These are phyloP conservation scores for Microbotryomycetes sp. DNA, from an alignment of 1,284 basidiomycete genomes.

Conservation along the genomic window DNA sequence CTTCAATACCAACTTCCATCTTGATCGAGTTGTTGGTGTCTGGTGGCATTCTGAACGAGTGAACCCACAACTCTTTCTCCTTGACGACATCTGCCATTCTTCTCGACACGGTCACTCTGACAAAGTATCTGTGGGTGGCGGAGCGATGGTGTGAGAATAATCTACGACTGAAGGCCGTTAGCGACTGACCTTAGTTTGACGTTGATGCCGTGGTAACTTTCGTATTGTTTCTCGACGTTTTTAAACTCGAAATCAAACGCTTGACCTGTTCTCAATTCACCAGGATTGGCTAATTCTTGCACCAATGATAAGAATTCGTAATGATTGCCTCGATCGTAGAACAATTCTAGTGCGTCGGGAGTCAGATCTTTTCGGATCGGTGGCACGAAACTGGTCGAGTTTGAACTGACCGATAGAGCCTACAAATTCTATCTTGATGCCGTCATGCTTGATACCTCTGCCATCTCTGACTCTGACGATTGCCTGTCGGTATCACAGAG, in stretches of 20 bases:
- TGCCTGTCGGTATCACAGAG: slow-evolving; percentile 51
- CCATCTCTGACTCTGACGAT: slow-evolving; percentile 85
- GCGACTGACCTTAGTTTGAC: slow-evolving; percentile 74
- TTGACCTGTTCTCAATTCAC: slow-evolving; percentile 90
- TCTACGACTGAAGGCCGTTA: background rate
- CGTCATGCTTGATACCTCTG: slow-evolving; percentile 90
- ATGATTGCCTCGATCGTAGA: slow-evolving; percentile 94
- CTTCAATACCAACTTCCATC: slow-evolving; percentile 99
- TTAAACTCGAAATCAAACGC: slow-evolving; percentile 96
- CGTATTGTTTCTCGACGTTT: slow-evolving; percentile 98
- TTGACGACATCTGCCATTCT: slow-evolving; percentile 87
- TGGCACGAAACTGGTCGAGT: background rate
- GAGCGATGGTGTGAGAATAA: background rate
- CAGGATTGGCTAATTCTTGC: slow-evolving; percentile 87
- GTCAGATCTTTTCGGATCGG: slow-evolving; percentile 1
- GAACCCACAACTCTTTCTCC: slow-evolving; percentile 94
- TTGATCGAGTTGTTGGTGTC: slow-evolving; percentile 97
- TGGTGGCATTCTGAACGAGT: slow-evolving; percentile 96
- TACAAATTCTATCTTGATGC: slow-evolving; percentile 95
- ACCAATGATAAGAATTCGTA: slow-evolving; percentile 94
- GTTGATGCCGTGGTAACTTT: slow-evolving; percentile 96
- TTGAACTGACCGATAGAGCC: slow-evolving; percentile 77
- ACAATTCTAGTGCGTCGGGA: slow-evolving; percentile 60
- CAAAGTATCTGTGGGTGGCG: slow-evolving; percentile 62
- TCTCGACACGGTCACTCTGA: slow-evolving; percentile 84